Evolutionary conservation across 345 rosid genomes (phyloP), one percentile per base, ranked within the genome.

Genomic region (Barbarea vulgaris): DNA sequence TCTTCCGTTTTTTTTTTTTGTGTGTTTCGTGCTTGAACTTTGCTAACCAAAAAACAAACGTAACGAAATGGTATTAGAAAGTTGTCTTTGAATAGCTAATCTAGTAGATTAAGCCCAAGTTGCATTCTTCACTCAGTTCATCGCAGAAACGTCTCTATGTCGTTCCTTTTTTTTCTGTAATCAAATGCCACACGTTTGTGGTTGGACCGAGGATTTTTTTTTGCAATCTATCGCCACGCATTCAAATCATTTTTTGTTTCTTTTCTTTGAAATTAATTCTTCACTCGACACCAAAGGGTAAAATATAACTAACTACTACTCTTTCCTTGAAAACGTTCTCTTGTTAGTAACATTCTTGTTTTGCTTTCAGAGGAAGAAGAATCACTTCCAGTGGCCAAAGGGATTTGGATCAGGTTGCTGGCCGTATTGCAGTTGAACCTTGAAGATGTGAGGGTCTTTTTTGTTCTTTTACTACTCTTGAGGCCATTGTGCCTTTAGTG

Each of bases 351-450:
- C 33, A 15, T 5, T 51, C 10, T 70, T 70, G 36, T 34, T 36
- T 8, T 21, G 3, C 1, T 48, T 4, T 37, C 90, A 90, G 98
- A 22, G 98, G 96, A 65, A 87, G 98, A 75, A 86, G 21, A 81
- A 93, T 93, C 73, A 90, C 97, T 8, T 93, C 98, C 19, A 91
- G 78, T 12, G 97, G 98, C 18, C 93, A 83, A 58, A 69, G 98
- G 46, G 98, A 93, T 83, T 91, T 93, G 41, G 98, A 93, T 77
- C 95, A 93, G 78, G 98, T 93, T 58, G 93, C 98, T 7, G 95
- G 98, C 11, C 85, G 89, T 53, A 85, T 86, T 39, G 87, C 83
- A 21, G 83, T 83, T 71, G 82, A 86, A 30, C 78, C 84, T 58
- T 85, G 77, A 81, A 59, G 63, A 53, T n/a, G 69, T 24, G 15